Percentiles rank a stretch among this genome's conserved stretches.
Conservation (phyloP, 179 eudicot species). For the Patellifolia procumbens region DNA sequence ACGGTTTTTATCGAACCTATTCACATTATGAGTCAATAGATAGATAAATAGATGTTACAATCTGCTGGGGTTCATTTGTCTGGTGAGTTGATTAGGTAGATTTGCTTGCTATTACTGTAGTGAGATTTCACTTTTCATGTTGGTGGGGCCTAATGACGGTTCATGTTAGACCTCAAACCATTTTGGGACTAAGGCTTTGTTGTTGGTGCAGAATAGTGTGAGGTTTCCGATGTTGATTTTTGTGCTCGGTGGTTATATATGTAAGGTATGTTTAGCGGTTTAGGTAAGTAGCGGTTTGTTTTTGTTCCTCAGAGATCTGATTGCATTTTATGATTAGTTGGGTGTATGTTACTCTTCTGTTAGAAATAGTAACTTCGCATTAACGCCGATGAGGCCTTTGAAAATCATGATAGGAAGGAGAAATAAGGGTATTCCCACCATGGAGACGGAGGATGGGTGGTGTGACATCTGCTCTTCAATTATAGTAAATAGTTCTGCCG, state of each 20-base stretch:
- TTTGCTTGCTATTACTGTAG: background rate
- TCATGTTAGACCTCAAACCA: too few species aligned
- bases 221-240: background rate
- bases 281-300: background rate
- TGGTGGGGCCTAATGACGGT: too few species aligned
- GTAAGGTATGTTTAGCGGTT: background rate
- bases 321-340: background rate
- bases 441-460: background rate
- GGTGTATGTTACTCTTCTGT: background rate
- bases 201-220: background rate
- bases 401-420: background rate
- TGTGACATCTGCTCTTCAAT: background rate
- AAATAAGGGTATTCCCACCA: background rate
- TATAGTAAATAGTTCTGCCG: background rate
- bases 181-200: too few species aligned
- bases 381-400: background rate
- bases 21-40: background rate
- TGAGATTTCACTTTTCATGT: too few species aligned
- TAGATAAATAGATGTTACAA: background rate
- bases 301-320: background rate
- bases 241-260: background rate
- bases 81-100: background rate
- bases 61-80: background rate
- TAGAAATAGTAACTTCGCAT: background rate
- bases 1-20: background rate